Base-by-base conservation (phyloP, 768 basidiomycete genomes). In the Tremella fuciformis region DNA sequence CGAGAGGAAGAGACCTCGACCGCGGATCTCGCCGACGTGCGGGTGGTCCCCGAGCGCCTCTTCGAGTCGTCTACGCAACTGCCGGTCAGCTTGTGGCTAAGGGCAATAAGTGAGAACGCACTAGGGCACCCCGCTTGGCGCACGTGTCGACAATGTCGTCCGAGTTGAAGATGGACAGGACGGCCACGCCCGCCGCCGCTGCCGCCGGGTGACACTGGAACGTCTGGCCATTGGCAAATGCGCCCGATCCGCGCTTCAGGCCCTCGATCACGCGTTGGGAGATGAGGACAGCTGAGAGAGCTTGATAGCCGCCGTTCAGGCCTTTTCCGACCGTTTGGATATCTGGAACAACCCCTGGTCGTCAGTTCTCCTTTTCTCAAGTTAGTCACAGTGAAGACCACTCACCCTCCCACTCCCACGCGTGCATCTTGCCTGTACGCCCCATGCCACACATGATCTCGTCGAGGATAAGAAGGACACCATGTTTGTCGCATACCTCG, bases 371-470 rank as follows among this genome's bases (percentile, higher is more conserved):
- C n/a, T n/a, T n/a, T n/a, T n/a, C n/a, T n/a, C n/a, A n/a, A n/a
- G n/a, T n/a, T n/a, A n/a, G n/a, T n/a, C n/a, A n/a, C n/a, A n/a
- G n/a, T n/a, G n/a, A n/a, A 34, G 29, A 6, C 37, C 6, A 48
- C 58, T 50, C 50, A 61, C 60, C 54, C 84, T 86, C 62, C 62
- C 62, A 63, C 68, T 92, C 83, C 91, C 90, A 92, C 19, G 84
- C 88, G 69, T 92, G 91, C 52, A 89, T 70, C 8, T 87, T 88
- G 2, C 91, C 91, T 85, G 91, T 88, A 24, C 89, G 84, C 56
- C 90, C 88, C 89, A 91, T 91, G 46, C 90, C 89, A 71, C 86
- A 85, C 90, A 93, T 91, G 49, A 91, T 88, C 56, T 93, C 91
- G 68, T 94, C 91, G 37, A 91, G 82, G 46, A 92, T 88, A 74